Base-by-base conservation (phyloP, 2,329 filamentous ascomycete species). In the Fusarium sterilihyphosum region DNA sequence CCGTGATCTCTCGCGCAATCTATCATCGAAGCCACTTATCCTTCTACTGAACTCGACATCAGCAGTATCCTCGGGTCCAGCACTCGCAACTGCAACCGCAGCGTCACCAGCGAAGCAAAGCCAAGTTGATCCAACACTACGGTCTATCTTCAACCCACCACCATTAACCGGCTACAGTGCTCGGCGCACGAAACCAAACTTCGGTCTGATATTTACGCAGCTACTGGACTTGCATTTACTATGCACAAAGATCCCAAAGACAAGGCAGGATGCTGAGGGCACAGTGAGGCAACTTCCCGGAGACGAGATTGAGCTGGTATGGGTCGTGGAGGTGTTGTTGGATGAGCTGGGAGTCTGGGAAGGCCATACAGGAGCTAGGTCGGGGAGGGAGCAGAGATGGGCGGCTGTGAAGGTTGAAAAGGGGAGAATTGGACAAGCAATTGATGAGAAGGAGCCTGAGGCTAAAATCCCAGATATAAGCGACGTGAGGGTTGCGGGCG, bases 221-320 rank as follows among this genome's bases (percentile, higher is more conserved):
- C 82, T 91, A 47, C 81, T 89, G 1, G 86, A 90, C 52, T 59
- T 91, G 24, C 89, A 91, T 68, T 72, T 92, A 10, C 81, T 91
- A 6, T 85, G 86, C 67, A 86, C 85, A 9, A 77, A 77, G 7
- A 69, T 89, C 2, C 86, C 88, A 31, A 81, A 82, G 47, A 78
- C 77, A 9, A 78, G 77, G 22, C 78, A 59, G 4, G 87, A 88
- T 56, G 85, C 83, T 5, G 85, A 85, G 72, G 69, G 70, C 16
- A 24, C 22, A 40, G 73, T 24, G 38, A 52, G 44, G 38, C 67
- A 71, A 26, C 53, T 40, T 24, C 6, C 37, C 8, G 65, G 56
- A 11, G 38, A 54, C 2, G 73, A 67, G 29, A 74, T 78, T 13
- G 68, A 70, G 44, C 82, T 78, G 41, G 81, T 81, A 3, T 88